Conservation (phyloP, 2,329 filamentous ascomycete species). For the Corniculantispora saksenae region DNA sequence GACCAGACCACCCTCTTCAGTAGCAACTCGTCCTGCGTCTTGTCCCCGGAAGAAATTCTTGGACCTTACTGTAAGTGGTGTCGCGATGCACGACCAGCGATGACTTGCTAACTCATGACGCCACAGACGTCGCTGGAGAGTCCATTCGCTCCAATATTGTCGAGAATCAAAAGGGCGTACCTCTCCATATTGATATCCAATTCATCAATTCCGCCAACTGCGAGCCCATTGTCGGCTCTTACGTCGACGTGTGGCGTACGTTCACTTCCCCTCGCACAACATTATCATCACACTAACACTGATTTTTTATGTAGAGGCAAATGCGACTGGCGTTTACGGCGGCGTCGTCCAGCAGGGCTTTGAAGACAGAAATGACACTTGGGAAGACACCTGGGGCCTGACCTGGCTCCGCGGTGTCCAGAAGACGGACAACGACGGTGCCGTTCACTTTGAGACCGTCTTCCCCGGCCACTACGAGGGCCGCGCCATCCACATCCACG, state of each 20-base stretch:
- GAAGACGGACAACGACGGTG: conserved; percentile 40
- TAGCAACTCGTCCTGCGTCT: conserved; percentile 43
- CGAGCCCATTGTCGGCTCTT: conserved; percentile 40
- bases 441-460: conserved; percentile 43
- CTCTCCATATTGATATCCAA: conserved; percentile 45
- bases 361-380: conserved; percentile 10
- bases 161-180: conserved; percentile 43
- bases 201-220: conserved; percentile 48
- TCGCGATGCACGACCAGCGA: background rate
- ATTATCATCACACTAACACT: background rate
- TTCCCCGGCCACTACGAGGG: conserved; percentile 46
- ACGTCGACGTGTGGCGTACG: conserved; percentile 44
- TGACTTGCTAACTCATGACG: background rate
- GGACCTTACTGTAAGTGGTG: conserved; percentile 45
- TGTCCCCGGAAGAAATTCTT: conserved; percentile 48
- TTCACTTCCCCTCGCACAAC: background rate
- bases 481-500: conserved; percentile 44
- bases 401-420: conserved; percentile 44
- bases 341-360: conserved; percentile 18
- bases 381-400: conserved; percentile 25
- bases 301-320: conserved; percentile 10
- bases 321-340: conserved; percentile 19
- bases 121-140: conserved; percentile 40
- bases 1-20: conserved; percentile 35
- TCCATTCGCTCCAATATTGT: conserved; percentile 43